Base-by-base conservation (phyloP, 257 asterid species). In the Nemophila menziesii region DNA sequence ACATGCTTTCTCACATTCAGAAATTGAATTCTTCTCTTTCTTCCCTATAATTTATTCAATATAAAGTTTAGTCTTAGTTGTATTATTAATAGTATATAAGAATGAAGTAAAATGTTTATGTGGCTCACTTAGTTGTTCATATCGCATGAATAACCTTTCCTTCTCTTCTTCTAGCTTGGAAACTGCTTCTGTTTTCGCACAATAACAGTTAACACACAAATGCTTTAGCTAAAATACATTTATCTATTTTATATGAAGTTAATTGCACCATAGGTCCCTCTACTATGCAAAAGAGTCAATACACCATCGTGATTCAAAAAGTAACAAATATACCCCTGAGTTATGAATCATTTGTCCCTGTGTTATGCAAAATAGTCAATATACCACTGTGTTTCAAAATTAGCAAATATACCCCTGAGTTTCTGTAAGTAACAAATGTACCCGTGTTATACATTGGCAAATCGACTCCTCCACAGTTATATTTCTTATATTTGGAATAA, bases 121-220 rank as follows among this genome's bases (percentile, higher is more conserved):
- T 26, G 55, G 56, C 93, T 85, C 57, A 90, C 99, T 77, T 63
- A 74, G 61, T 63, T 85, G 96, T 59, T 81, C 96, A 55, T 81
- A 81, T 47, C 93, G 81, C 11, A 16, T 50, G 62, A 69, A 67
- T 51, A 85, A 15, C 56, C 58, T 77, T 53, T 74, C 81, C 67
- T 85, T 81, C 63, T 90, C 94, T 58, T 77, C 98, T 61, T 90
- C 96, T 38, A 72, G 71, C 66, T 85, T 90, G 71, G 80, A 62
- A 62, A 79, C 47, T 14, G 74, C 67, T 51, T 72, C 94, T 90
- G 82, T 57, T 56, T 44, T 56, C 52, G 51, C 51, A 56, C 22
- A 13, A 51, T 3, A 16, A 40, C 20, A 16, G 55, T 48, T 40
- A 34, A 38, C 20, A 3, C 13, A n/a, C 14, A 49, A 4, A 27